Conservation (phyloP, 768 basidiomycete species). For the Pluteus cervinus region DNA sequence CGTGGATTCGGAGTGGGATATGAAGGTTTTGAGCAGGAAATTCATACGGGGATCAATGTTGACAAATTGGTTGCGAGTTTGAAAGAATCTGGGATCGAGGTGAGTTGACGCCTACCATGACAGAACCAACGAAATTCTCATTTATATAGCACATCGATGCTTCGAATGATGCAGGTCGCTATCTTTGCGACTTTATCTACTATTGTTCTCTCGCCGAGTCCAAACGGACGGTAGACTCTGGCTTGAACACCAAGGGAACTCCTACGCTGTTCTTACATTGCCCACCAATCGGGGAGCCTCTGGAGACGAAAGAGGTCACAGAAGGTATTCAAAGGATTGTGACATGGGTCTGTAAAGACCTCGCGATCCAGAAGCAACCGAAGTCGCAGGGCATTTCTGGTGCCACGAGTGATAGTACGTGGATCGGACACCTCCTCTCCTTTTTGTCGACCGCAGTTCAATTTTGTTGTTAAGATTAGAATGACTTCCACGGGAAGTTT, state of each 20-base stretch:
- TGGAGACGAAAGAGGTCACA: background rate
- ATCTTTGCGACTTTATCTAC: constrained; percentile 45
- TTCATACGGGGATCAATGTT: background rate
- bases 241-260: background rate
- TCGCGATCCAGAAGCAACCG: background rate
- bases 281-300: background rate
- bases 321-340: background rate
- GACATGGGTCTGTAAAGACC: background rate
- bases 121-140: too few relatives aligned
- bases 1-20: too few relatives aligned
- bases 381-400: too few relatives aligned
- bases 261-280: background rate
- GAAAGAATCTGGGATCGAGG: background rate
- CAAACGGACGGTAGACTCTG: background rate
- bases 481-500: too few relatives aligned
- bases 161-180: constrained; percentile 44
- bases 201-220: constrained; percentile 43
- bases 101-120: too few relatives aligned
- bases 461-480: too few relatives aligned
- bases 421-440: too few relatives aligned
- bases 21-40: background rate
- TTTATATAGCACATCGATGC: constrained; percentile 34
- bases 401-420: too few relatives aligned
- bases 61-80: background rate
- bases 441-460: too few relatives aligned